Evolutionary conservation across 768 basidiomycete species (phyloP).

Genomic region (Tulasnella sp.): DNA sequence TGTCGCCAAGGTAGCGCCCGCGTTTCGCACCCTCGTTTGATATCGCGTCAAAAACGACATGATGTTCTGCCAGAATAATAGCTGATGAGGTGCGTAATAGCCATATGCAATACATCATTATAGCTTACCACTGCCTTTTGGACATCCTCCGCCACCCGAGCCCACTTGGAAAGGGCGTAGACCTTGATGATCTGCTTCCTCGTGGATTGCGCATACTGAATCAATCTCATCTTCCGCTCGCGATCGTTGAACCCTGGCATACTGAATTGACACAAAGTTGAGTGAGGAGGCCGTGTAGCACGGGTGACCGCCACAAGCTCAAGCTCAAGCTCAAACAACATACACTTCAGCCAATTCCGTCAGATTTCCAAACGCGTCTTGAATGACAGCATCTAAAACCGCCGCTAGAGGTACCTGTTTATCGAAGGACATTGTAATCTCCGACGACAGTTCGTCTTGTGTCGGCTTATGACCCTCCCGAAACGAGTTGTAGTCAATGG

Average conservation of each 20-base stretch:
- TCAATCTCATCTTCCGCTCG: slow-evolving; percentile 68
- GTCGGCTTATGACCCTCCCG: slow-evolving; percentile 10
- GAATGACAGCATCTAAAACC: slow-evolving; percentile 62
- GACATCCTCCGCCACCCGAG: slow-evolving; percentile 68
- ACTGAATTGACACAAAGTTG: slow-evolving; percentile 29
- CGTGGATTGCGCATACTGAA: slow-evolving; percentile 83
- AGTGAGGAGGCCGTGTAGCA: not conserved
- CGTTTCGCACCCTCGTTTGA: not conserved
- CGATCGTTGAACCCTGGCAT: slow-evolving; percentile 76
- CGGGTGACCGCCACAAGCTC: not conserved
- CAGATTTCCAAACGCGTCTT: slow-evolving; percentile 73
- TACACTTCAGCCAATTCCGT: slow-evolving; percentile 81
- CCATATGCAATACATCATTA: too few species aligned
- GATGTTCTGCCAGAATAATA: not conserved
- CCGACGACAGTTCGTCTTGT: not conserved
- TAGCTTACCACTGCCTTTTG: slow-evolving; percentile 70
- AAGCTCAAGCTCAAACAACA: slow-evolving; percentile 25
- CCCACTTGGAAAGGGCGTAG: slow-evolving; percentile 80
- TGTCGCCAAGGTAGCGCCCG: not conserved
- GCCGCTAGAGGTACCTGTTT: slow-evolving; percentile 67
- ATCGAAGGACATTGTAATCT: slow-evolving; percentile 30
- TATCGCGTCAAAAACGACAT: slow-evolving; percentile 3
- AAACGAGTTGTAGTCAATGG: slow-evolving; percentile 10
- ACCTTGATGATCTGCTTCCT: slow-evolving; percentile 86
- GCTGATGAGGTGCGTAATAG: too few species aligned